Evolutionary conservation across 495 filamentous ascomycete species (phyloP), one percentile per base, ranked within the genome.

Genomic region (Cercophora sp.): DNA sequence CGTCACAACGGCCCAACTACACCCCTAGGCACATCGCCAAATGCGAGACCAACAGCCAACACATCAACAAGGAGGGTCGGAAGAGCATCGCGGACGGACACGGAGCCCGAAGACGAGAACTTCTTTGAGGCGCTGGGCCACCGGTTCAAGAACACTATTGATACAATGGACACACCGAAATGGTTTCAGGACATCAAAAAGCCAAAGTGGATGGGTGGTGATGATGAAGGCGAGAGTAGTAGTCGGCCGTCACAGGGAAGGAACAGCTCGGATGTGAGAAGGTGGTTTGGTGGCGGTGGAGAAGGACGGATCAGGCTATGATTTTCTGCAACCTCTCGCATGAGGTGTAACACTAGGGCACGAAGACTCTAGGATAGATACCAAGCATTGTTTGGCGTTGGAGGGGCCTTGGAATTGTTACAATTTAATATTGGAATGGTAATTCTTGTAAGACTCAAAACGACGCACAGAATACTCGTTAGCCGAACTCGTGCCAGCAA

Each of bases 71-170:
- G 68, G 36, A 56, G 69, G 44, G 59, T 55, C 20, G 62, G 62
- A 3, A 37, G 25, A 20, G 34, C 58, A 26, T 51, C 63, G 42
- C 54, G 60, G 40, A 46, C 64, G 39, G 34, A 65, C 54, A 68
- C 71, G 3, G 81, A 84, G 47, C 77, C 79, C 2, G 86, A 89
- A 24, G 88, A 93, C 16, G 84, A 87, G 55, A 85, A 81, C 36
- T 89, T 95, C 65, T 90, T 96, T 59, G 79, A 85, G 50, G 85
- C 82, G 16, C 85, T 96, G 48, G 83, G 85, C 0, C 89, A 95
- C 62, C 77, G 93, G 31, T 83, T 98, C 46, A 83, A 79, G 61
- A 98, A 98, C 64, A 96, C 93, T 2, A 80, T 97, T 45, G 93
- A 98, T 46, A 87, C 84, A 5, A 71, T 89, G 15, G 87, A 91